Evolutionary conservation across 2,329 filamentous ascomycete genomes (phyloP), one percentile per base, ranked within the genome.

Genomic region (Nothophaeocryptopus gaeumannii): DNA sequence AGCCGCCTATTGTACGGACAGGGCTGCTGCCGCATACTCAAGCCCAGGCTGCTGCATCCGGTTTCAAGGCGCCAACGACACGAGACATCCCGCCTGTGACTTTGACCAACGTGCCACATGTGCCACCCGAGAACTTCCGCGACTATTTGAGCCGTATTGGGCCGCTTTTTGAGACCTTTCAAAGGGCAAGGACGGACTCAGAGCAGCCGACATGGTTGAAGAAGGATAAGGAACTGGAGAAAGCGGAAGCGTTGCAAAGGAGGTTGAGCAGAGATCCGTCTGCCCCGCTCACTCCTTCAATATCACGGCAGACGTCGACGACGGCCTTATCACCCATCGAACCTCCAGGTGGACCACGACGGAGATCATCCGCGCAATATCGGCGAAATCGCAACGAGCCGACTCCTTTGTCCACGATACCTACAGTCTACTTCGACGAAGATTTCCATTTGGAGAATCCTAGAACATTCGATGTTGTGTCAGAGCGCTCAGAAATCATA

Each of bases 401-500:
- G 1, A 89, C 93, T 1, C 93, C 91, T 0, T 69, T 99, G 26
- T 93, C 90, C 4, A 97, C 91, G 0, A 96, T 99, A 37, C 93
- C 93, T 0, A 81, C 76, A 41, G 88, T 99, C 9, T 99, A 97
- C 66, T 96, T 96, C 61, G 93, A 97, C 46, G 88, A 95, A 31
- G 85, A 90, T 61, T 99, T 99, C 60, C 92, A 89, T 62, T 79
- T 99, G 7, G 93, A 99, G 66, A 97, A 99, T 56, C 93, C 93
- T 0, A 83, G 93, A 43, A 97, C 88, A 0, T 99, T 99, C 66
- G 93, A 99, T 67, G 84, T 97, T 20, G 91, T 99, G 11, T 97
- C 91, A 65, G 93, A 99, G 70, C 82, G 90, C 52, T 96, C 93
- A 9, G 92, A 97, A 68, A 89, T 99, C n/a, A 86, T 97, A n/a